Percentiles rank a stretch among this genome's conserved stretches.
phyloP scores from a whole-genome alignment of 2,329 filamentous ascomycete species.

The Trichoderma arundinaceum region DNA sequence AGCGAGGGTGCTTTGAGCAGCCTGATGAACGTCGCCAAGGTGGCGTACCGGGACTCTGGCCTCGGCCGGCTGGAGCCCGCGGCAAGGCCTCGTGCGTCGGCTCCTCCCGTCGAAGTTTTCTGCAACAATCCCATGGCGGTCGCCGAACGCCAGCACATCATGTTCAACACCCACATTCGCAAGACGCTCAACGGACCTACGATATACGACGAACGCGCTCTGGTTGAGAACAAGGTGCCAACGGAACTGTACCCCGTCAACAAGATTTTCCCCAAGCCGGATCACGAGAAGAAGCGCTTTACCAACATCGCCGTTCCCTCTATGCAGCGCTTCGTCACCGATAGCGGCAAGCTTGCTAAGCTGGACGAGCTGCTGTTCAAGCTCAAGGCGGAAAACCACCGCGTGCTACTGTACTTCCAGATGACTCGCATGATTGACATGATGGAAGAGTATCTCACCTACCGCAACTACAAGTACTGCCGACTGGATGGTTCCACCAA shows the following conservation, averaged over 20 bases:
- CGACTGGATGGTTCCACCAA: conserved; percentile 96
- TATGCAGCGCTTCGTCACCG: conserved; percentile 96
- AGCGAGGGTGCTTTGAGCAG: conserved; percentile 73
- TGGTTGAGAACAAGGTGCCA: conserved; percentile 76
- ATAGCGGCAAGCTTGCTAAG: conserved; percentile 93
- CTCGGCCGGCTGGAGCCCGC: conserved; percentile 81
- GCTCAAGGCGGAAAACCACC: conserved; percentile 90
- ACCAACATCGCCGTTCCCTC: conserved; percentile 92
- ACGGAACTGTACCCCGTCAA: conserved; percentile 66
- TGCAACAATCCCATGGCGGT: conserved; percentile 71
- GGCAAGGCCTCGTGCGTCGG: conserved; percentile 76
- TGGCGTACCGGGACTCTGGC: conserved; percentile 70
- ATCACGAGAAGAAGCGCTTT: conserved; percentile 81
- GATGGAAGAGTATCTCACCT: conserved; percentile 98
- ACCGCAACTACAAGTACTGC: conserved; percentile 99
- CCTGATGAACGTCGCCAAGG: conserved; percentile 78
- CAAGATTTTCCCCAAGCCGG: conserved; percentile 75
- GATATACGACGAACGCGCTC: conserved; percentile 69
- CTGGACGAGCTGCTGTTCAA: conserved; percentile 85
- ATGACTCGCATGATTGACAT: conserved; percentile 99
- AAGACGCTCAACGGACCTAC: conserved; percentile 73
- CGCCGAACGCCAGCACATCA: conserved; percentile 70
- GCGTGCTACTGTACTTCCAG: conserved; percentile 98
- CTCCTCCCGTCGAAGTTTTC: conserved; percentile 82
- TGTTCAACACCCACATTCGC: conserved; percentile 82